These are phyloP conservation scores for Trypanosoma boissoni DNA, from an alignment of 208 protist genomes.

Conservation along the genomic window DNA sequence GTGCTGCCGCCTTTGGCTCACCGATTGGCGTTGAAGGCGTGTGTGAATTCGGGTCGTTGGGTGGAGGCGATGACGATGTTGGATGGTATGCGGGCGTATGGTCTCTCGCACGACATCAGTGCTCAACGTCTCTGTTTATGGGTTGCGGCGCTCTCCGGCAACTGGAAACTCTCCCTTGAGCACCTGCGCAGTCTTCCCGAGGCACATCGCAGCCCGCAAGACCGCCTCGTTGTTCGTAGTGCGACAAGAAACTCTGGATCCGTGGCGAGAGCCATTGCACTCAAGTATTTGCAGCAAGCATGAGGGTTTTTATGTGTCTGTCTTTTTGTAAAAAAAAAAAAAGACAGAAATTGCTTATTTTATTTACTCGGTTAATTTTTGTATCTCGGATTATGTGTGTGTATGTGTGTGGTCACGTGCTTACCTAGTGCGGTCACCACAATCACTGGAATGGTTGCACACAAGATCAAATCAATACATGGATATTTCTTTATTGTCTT, in stretches of 20 bases:
- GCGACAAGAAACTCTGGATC: constrained; percentile 48
- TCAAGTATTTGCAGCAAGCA: constrained; percentile 55
- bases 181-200: constrained; percentile 47
- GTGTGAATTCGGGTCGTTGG: constrained; percentile 51
- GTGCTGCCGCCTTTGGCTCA: constrained; percentile 76
- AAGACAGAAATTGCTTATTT: not conserved
- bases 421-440: too few species aligned
- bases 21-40: constrained; percentile 65
- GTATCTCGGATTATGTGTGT: not conserved
- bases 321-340: not conserved
- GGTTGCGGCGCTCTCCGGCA: constrained; percentile 60
- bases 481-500: too few species aligned
- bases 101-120: constrained; percentile 73
- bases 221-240: constrained; percentile 62
- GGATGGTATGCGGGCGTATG: constrained; percentile 52
- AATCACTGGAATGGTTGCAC: too few species aligned
- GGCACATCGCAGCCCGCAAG: constrained; percentile 50
- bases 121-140: constrained; percentile 66
- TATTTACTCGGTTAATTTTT: not conserved
- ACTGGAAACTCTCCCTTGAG: constrained; percentile 65
- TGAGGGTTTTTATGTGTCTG: not conserved
- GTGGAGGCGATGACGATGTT: constrained; percentile 41
- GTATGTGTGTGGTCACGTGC: too few species aligned
- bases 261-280: constrained; percentile 47
- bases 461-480: too few species aligned